phyloP scores from a whole-genome alignment of 805 yeast species.

The Helenozyma rhizophorensis region DNA sequence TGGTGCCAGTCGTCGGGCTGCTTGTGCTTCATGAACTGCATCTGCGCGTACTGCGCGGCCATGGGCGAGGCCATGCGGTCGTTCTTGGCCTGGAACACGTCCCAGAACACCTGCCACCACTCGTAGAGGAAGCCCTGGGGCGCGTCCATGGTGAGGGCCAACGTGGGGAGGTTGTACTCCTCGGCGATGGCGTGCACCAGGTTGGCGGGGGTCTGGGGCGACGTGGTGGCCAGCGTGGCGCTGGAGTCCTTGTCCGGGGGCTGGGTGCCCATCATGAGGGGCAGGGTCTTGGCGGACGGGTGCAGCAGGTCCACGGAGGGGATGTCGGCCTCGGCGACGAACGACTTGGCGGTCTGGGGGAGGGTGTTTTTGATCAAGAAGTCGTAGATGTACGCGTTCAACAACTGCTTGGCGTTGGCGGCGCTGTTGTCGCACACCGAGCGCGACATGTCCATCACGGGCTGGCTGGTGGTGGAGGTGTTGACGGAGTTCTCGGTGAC shows the following conservation, averaged over 20 bases:
- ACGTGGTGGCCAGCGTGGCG: conserved; percentile 6
- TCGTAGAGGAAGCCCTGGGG: conserved; percentile 85
- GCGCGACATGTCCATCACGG: conserved; percentile 23
- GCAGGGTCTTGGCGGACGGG: conserved; percentile 16
- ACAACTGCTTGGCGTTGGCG: conserved; percentile 49
- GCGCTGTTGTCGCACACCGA: conserved; percentile 42
- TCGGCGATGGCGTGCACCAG: conserved; percentile 23
- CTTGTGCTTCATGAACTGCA: conserved; percentile 54
- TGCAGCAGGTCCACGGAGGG: conserved; percentile 25
- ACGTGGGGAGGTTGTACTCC: conserved; percentile 44
- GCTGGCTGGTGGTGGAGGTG: conserved; percentile 11
- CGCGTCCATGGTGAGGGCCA: conserved; percentile 64
- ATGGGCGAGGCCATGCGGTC: conserved; percentile 18
- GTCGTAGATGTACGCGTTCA: conserved; percentile 85
- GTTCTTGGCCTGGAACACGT: conserved; percentile 77
- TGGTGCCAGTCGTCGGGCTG: conserved; percentile 43
- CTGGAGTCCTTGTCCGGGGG: conserved; percentile 2
- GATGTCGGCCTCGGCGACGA: conserved; percentile 73
- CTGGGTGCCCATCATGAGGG: conserved; percentile 11
- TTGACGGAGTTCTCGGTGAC: conserved; percentile 1
- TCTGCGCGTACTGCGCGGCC: conserved; percentile 70
- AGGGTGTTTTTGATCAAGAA: conserved; percentile 72
- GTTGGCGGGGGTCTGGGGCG: conserved; percentile 26
- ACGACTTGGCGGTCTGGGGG: conserved; percentile 66
- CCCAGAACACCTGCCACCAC: conserved; percentile 98